Conservation (phyloP, 2,329 filamentous ascomycete genomes). For the Fusarium praegraminearum region DNA sequence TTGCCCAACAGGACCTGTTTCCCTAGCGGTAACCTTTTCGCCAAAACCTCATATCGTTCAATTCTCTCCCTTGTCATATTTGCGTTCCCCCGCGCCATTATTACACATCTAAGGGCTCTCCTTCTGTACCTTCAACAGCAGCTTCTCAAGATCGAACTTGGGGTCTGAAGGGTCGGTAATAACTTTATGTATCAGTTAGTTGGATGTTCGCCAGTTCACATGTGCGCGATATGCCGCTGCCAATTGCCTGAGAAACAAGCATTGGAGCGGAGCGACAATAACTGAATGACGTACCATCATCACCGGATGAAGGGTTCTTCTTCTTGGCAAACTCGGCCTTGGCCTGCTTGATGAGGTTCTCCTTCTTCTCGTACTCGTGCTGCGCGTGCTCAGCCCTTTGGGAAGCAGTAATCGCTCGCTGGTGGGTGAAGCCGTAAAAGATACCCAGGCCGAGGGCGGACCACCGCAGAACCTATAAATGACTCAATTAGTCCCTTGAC, state of each 20-base stretch:
- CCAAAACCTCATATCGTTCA: conserved; percentile 44
- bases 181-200: conserved; percentile 48
- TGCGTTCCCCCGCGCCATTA: conserved; percentile 27
- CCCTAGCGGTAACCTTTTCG: conserved; percentile 42
- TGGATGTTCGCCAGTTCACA: conserved; percentile 1
- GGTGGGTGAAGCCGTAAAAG: conserved; percentile 96
- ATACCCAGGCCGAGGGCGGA: conserved; percentile 91
- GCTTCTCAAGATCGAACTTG: conserved; percentile 94
- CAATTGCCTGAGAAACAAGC: conserved; percentile 25
- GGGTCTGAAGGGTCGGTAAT: conserved; percentile 79
- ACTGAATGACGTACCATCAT: conserved; percentile 50
- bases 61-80: conserved; percentile 47
- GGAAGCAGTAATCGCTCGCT: conserved; percentile 79
- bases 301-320: conserved; percentile 67
- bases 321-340: conserved; percentile 88
- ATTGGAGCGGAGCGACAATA: conserved; percentile 11
- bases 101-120: conserved; percentile 60
- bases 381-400: conserved; percentile 78
- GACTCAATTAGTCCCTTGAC: conserved; percentile 48
- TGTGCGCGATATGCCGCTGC: conserved; percentile 19
- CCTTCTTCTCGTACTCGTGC: conserved; percentile 90
- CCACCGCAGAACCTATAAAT: conserved; percentile 89
- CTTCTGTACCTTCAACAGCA: conserved; percentile 72
- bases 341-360: conserved; percentile 90
- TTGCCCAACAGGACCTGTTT: conserved; percentile 42